phyloP scores from a whole-genome alignment of 345 rosid species.

The Eucalyptus lansdowneana region DNA sequence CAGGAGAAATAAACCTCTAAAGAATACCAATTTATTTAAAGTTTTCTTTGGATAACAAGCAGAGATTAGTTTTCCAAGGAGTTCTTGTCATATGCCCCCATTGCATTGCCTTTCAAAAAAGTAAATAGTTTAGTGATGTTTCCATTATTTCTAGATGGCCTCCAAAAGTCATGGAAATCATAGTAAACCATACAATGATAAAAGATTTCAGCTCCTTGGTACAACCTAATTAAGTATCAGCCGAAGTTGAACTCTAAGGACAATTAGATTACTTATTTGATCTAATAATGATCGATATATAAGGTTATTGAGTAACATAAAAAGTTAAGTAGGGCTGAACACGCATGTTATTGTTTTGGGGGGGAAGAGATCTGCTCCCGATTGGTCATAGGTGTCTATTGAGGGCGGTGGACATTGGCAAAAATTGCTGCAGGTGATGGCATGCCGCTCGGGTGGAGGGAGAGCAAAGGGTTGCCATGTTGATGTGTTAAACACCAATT shows the following conservation, averaged over 20 bases:
- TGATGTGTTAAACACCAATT: neutral
- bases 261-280: neutral
- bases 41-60: neutral
- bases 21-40: neutral
- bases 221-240: neutral
- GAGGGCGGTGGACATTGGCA: neutral
- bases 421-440: neutral
- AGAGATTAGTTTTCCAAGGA: neutral
- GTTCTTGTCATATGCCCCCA: neutral
- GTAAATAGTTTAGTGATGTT: neutral
- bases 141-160: neutral
- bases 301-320: neutral
- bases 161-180: neutral
- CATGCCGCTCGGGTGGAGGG: neutral
- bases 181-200: neutral
- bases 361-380: neutral
- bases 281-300: neutral
- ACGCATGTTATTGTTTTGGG: too few relatives aligned
- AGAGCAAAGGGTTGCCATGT: neutral
- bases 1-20: neutral
- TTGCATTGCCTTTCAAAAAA: neutral
- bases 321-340: neutral
- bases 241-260: neutral
- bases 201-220: neutral
- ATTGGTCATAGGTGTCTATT: neutral